Evolutionary conservation across 2,329 filamentous ascomycete genomes (phyloP), one percentile per base, ranked within the genome.

Genomic region (Plectosphaerella plurivora): DNA sequence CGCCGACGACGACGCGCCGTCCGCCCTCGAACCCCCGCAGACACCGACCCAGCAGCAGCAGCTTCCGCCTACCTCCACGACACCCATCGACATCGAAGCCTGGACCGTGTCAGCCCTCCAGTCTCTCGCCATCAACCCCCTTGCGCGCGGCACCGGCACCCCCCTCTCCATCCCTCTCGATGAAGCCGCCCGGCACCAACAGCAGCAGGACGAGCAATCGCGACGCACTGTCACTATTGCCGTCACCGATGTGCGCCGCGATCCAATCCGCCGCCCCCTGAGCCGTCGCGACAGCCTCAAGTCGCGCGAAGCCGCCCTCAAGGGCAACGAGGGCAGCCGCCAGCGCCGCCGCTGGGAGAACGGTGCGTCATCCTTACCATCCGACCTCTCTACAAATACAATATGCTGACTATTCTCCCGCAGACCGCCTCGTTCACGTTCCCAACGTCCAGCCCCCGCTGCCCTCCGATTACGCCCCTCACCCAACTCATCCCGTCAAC

Each of bases 311-410:
- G 82, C 85, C 3, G 65, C 96, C 50, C 76, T 94, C 33, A 95
- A 91, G 73, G 93, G 93, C 52, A 96, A 95, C 60, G 91, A 97
- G 69, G 93, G 93, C 35, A 93, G 84, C 61, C 82, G 93, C 36
- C 86, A 93, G 63, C 80, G 93, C 48, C 86, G 93, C 61, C 81
- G 93, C 52, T 97, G 92, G 91, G 94, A 99, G 75, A 99, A 97
- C 69, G 89, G 91, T 95, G 35, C n/a, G 37, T 37, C 33, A 36
- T 18, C 22, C 9, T 10, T 24, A 33, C 25, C n/a, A 9, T n/a
- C 24, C 24, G 10, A 11, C 16, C n/a, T 10, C 14, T 53, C 14
- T 53, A 52, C 12, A 54, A 48, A 4, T 35, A 2, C 14, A 22
- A 5, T 5, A 22, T 22, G 9, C 8, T 37, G 14, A 28, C 15